A percentile compares a stretch with the other conserved stretches of the same genome.
Evolutionary conservation across 768 basidiomycete species (phyloP).

Genomic region (Austroboletus festivus): DNA sequence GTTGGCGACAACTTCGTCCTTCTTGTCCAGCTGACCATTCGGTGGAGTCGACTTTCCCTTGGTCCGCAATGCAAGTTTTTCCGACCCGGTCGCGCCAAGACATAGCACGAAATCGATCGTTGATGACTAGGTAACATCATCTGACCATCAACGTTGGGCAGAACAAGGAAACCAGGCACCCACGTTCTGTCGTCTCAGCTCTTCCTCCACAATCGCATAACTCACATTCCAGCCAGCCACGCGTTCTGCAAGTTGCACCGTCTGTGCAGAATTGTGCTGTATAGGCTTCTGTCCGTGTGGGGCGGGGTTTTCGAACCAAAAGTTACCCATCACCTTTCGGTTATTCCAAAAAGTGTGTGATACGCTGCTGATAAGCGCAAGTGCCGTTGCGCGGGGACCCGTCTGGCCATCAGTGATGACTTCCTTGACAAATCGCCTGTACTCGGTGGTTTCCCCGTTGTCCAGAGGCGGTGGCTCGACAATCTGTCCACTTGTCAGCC

Average conservation of each 20-base stretch:
- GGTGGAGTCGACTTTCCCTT: conserved; percentile 55
- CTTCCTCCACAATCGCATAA: conserved; percentile 84
- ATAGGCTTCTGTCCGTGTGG: conserved; percentile 54
- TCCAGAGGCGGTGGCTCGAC: conserved; percentile 86
- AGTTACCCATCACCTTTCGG: conserved; percentile 65
- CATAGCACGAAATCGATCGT: conserved; percentile 97
- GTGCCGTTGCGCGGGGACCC: conserved; percentile 84
- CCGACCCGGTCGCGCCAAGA: conserved; percentile 82
- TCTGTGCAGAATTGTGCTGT: conserved; percentile 73
- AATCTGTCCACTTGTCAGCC: conserved; percentile 86
- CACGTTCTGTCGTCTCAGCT: conserved; percentile 94
- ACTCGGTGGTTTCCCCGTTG: conserved; percentile 94
- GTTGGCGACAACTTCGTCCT: conserved; percentile 97
- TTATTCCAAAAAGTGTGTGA: conserved; percentile 78
- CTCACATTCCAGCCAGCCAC: conserved; percentile 89
- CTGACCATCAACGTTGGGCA: conserved; percentile 26
- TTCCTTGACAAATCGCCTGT: conserved; percentile 92
- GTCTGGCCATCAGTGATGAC: conserved; percentile 94
- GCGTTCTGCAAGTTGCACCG: conserved; percentile 82
- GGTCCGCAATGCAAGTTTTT: conserved; percentile 79
- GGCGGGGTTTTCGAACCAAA: conserved; percentile 68
- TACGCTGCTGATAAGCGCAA: conserved; percentile 84
- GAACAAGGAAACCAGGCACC: conserved; percentile 34
- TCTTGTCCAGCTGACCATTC: conserved; percentile 75
- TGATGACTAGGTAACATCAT: conserved; percentile 62